Base-by-base conservation (phyloP, 164 flowering plant genomes). In the Tinospora cordifolia region DNA sequence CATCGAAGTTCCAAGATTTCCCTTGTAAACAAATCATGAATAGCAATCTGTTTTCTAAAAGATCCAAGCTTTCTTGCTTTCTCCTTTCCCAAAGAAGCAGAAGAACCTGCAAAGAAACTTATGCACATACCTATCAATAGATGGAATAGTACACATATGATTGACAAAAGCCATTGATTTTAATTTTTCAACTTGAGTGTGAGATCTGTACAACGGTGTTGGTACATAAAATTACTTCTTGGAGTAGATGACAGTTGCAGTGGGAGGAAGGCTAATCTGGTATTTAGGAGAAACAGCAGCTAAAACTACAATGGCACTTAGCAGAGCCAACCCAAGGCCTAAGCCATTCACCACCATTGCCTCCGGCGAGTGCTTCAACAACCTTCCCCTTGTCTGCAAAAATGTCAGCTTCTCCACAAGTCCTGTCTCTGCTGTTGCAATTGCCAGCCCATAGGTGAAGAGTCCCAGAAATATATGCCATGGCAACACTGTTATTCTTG, bases 391-490 rank as follows among this genome's bases (percentile, higher is more conserved):
- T 26, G 87, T 79, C 64, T 89, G 94, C 65, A 91, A 80, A 72
- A 93, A 83, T 25, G 93, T 91, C 65, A 93, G 69, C 81, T 91
- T 93, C 84, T 91, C 98, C 9, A 91, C 76, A 2, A 93, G 92
- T 39, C 97, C 97, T 0, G 93, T 89, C 71, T 91, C 98, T 3
- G 98, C 98, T 1, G 98, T 91, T 3, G 77, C 93, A 81, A 93
- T 87, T 0, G 96, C 96, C 69, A 93, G 69, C 3, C 81, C 96
- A 66, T 93, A 93, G 0, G 94, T 85, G 83, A 90, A 91, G 59
- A 91, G 88, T 12, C 97, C 98, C 0, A 93, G 82, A 75, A 91
- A 93, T 46, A 91, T 74, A 67, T 91, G 97, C 96, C 96, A 90
- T 0, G 98, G 97, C 72, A 89, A 75, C 34, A 91, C 75, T 26